These are phyloP conservation scores for Nakazawaea populi DNA, from an alignment of 805 yeast species.

Conservation along the genomic window DNA sequence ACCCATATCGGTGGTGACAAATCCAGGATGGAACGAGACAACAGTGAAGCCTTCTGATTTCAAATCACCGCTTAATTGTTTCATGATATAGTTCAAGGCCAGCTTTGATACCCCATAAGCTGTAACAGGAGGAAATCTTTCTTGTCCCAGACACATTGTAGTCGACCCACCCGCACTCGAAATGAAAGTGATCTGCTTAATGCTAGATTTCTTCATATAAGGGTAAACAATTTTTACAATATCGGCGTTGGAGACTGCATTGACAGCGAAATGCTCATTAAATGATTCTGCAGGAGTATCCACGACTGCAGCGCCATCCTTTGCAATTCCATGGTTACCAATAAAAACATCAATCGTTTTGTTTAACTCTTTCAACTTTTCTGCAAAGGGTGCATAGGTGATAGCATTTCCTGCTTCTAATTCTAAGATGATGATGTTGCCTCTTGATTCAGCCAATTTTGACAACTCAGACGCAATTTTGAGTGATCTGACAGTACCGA, in stretches of 20 bases:
- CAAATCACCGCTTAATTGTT: slow-evolving; percentile 21
- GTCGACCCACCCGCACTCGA: slow-evolving; percentile 7
- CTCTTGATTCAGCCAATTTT: slow-evolving; percentile 5
- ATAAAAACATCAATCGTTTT: slow-evolving; percentile 19
- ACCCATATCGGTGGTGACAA: slow-evolving; percentile 30
- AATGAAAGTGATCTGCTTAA: slow-evolving; percentile 11
- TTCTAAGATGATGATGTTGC: not conserved
- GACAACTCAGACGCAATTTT: slow-evolving; percentile 11
- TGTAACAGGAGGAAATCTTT: slow-evolving; percentile 12
- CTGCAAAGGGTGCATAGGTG: slow-evolving; percentile 15
- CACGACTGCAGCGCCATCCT: not conserved
- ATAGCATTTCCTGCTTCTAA: slow-evolving; percentile 15
- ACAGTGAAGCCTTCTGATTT: slow-evolving; percentile 13
- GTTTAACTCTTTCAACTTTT: slow-evolving; percentile 12
- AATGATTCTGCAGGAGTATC: not conserved
- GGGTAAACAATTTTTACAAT: not conserved
- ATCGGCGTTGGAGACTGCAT: not conserved
- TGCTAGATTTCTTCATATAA: not conserved
- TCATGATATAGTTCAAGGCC: slow-evolving; percentile 26
- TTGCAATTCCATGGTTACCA: slow-evolving; percentile 20
- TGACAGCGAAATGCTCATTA: not conserved
- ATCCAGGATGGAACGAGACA: slow-evolving; percentile 32
- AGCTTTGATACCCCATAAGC: slow-evolving; percentile 32
- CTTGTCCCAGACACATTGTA: not conserved
- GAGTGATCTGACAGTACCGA: slow-evolving; percentile 5